These are phyloP conservation scores for Clonostachys rosea DNA, from an alignment of 2,329 filamentous ascomycete species.

Conservation along the genomic window DNA sequence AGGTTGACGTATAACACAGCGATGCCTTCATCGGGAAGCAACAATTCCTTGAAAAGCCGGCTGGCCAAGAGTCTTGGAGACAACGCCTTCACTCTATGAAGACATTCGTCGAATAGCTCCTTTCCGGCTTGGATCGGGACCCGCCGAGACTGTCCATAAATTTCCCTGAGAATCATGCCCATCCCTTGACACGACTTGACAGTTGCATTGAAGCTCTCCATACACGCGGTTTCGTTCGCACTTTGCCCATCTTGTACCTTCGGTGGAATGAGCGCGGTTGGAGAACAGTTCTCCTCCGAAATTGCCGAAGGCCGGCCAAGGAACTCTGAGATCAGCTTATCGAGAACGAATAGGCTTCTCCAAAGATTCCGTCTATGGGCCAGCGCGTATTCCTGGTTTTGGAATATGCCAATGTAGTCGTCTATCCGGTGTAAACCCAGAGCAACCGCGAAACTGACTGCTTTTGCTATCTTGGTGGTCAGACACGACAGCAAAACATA, in stretches of 20 bases:
- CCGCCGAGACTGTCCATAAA: no score
- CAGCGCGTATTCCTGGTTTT: background rate
- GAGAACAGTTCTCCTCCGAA: conserved; percentile 27
- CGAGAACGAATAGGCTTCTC: conserved; percentile 61
- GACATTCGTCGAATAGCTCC: background rate
- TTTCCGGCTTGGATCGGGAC: background rate
- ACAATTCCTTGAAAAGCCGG: background rate
- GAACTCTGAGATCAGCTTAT: conserved; percentile 58
- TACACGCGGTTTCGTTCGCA: background rate
- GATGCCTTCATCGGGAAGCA: background rate
- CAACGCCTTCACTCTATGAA: background rate
- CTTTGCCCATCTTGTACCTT: background rate
- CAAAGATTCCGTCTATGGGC: conserved; percentile 41
- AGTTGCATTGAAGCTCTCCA: background rate
- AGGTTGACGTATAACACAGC: background rate
- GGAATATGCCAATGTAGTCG: no score
- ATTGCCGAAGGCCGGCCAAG: conserved; percentile 60
- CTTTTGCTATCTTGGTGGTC: no score
- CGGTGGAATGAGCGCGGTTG: background rate
- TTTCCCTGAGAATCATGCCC: background rate
- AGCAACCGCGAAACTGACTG: no score
- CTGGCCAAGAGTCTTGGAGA: background rate
- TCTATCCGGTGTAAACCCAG: no score
- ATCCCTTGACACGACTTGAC: background rate
- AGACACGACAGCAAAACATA: no score